A percentile compares a stretch with the other conserved stretches of the same genome.
Evolutionary conservation across 2,329 filamentous ascomycete genomes (phyloP).

Genomic region (Furcasterigmium sp.): DNA sequence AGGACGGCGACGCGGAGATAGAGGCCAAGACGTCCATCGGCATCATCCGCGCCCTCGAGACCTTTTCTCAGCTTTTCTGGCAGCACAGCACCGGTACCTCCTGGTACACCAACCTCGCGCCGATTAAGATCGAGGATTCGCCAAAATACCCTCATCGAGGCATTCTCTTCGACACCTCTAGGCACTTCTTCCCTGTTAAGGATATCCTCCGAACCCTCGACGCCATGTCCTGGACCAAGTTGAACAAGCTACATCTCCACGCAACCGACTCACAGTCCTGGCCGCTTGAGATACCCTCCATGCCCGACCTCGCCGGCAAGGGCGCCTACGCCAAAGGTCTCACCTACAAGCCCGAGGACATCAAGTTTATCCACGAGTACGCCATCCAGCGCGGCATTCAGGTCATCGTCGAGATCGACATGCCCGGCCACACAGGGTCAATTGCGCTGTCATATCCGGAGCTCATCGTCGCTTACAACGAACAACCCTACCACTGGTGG

Average conservation of each 20-base stretch:
- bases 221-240: constrained; percentile 71
- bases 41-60: constrained; percentile 66
- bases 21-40: constrained; percentile 62
- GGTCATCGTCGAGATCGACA: constrained; percentile 72
- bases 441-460: constrained; percentile 65
- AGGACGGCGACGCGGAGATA: constrained; percentile 56
- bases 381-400: constrained; percentile 64
- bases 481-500: constrained; percentile 51
- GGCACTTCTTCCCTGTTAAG: constrained; percentile 63
- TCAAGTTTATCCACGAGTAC: constrained; percentile 65
- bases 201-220: constrained; percentile 74
- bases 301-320: constrained; percentile 66
- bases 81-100: constrained; percentile 51
- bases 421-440: constrained; percentile 71
- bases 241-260: constrained; percentile 79
- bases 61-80: constrained; percentile 77
- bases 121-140: constrained; percentile 65
- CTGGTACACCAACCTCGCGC: constrained; percentile 67
- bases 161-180: constrained; percentile 71
- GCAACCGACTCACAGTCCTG: constrained; percentile 80
- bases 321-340: constrained; percentile 67
- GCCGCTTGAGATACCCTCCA: constrained; percentile 72
- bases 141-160: constrained; percentile 75
- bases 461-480: constrained; percentile 60
- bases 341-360: constrained; percentile 61